These are phyloP conservation scores for Fremontodendron californicum DNA, from an alignment of 345 rosid species.

Conservation along the genomic window DNA sequence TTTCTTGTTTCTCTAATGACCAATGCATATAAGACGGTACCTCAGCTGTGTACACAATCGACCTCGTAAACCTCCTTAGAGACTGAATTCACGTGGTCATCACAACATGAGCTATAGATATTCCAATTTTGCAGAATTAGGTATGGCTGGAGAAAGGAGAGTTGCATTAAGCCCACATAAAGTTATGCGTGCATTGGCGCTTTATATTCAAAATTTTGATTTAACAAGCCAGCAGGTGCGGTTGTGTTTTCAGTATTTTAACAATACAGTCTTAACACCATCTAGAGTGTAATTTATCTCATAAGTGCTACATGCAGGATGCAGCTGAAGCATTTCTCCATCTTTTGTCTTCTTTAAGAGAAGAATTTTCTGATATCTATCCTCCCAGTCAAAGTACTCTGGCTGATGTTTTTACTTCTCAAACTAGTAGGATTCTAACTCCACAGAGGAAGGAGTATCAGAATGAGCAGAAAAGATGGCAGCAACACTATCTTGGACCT, in stretches of 20 bases:
- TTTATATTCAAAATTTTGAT: slow-evolving; percentile 56
- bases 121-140: slow-evolving; percentile 41
- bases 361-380: slow-evolving; percentile 58
- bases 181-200: slow-evolving; percentile 70
- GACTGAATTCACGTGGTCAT: not conserved
- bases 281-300: slow-evolving; percentile 14
- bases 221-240: slow-evolving; percentile 78
- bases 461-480: slow-evolving; percentile 72
- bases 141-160: slow-evolving; percentile 30
- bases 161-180: slow-evolving; percentile 52
- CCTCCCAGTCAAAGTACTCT: slow-evolving; percentile 43
- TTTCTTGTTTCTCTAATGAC: not conserved
- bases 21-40: not conserved
- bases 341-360: slow-evolving; percentile 68
- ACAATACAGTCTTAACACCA: not conserved
- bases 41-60: not conserved
- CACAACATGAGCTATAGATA: not conserved
- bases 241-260: slow-evolving; percentile 1
- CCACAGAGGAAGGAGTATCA: slow-evolving; percentile 28
- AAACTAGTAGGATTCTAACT: slow-evolving; percentile 48
- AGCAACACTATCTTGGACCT: slow-evolving; percentile 79
- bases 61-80: not conserved
- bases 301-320: slow-evolving; percentile 45
- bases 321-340: slow-evolving; percentile 92
- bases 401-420: slow-evolving; percentile 37